Evolutionary conservation across 75 land plant species (phyloP).

Genomic region (Selaginella moellendorffii): DNA sequence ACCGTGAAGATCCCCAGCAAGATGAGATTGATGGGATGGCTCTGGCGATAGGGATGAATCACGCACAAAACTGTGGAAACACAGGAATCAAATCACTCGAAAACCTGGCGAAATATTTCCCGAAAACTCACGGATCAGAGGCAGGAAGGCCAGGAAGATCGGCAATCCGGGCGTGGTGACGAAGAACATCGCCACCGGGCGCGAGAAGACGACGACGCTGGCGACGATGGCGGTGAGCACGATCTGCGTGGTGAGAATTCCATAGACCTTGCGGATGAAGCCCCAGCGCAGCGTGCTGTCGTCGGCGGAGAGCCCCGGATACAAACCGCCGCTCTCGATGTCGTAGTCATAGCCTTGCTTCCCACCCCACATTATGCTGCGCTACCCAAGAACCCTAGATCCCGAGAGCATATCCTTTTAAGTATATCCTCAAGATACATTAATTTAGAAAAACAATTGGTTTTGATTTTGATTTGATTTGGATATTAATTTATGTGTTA

Average conservation of each 20-base stretch:
- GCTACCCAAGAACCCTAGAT: neutral
- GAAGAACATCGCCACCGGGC: constrained; percentile 40
- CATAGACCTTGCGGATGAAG: constrained; percentile 84
- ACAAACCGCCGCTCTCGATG: constrained; percentile 26
- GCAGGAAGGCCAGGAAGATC: constrained; percentile 37
- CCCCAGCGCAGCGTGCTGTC: constrained; percentile 88
- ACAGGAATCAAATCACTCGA: neutral
- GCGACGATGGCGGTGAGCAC: constrained; percentile 71
- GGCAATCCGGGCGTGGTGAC: constrained; percentile 36
- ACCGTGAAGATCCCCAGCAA: constrained; percentile 1
- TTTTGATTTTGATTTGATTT: too few species aligned
- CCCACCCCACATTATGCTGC: neutral
- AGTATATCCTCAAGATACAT: too few species aligned
- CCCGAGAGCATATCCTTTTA: too few species aligned
- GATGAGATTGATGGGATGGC: constrained; percentile 5
- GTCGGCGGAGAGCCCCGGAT: constrained; percentile 55
- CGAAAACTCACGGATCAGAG: constrained; percentile 55
- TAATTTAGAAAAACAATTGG: too few species aligned
- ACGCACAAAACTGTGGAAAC: neutral
- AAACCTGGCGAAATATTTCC: neutral
- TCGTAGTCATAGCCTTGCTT: neutral
- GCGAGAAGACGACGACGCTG: constrained; percentile 37
- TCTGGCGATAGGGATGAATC: neutral
- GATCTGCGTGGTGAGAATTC: constrained; percentile 68
- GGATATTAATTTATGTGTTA: too few species aligned